Base-by-base conservation (phyloP, 1,284 basidiomycete genomes). In the Gymnopus androsaceus region DNA sequence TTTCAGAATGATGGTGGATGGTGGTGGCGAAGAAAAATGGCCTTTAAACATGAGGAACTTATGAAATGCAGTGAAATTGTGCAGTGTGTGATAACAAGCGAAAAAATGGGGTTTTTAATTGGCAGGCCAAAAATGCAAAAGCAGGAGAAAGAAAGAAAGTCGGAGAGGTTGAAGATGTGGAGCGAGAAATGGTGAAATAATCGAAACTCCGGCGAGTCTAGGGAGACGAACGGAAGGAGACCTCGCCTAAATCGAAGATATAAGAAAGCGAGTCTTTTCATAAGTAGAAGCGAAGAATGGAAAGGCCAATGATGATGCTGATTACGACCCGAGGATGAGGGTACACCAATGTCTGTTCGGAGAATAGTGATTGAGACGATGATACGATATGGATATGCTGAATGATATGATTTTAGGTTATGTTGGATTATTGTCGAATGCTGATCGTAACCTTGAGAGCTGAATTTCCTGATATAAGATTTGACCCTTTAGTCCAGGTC, bases 401-500 rank as follows among this genome's bases (percentile, higher is more conserved):
- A n/a, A 21, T 36, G 41, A 36, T 53, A 37, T 45, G n/a, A n/a
- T 28, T 21, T 37, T 46, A 47, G 19, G n/a, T 44, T 51, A 56
- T 37, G 37, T 31, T 50, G 48, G 19, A 46, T 57, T 37, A 40
- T 47, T 52, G 44, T 37, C 25, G 50, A 15, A 48, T 23, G 34
- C 31, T 27, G 40, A 52, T 19, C 28, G 30, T 42, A 34, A n/a
- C n/a, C n/a, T n/a, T n/a, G n/a, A n/a, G n/a, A 33, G 30, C 34
- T 33, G 46, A 58, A 48, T 47, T 55, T 59, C 57, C 57, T 59
- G 54, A n/a, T 48, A 52, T 59, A 53, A 59, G 54, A 59, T 59
- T 51, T 46, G 53, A 49, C n/a, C 46, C 38, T 21, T 17, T 19
- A 21, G 25, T 15, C 14, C 33, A 44, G 36, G 37, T 42, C 56